A percentile compares a stretch with the other conserved stretches of the same genome.
These are phyloP conservation scores for Ophiognomonia clavigignenti-juglandacearum DNA, from an alignment of 2,329 filamentous ascomycete genomes.

Conservation along the genomic window DNA sequence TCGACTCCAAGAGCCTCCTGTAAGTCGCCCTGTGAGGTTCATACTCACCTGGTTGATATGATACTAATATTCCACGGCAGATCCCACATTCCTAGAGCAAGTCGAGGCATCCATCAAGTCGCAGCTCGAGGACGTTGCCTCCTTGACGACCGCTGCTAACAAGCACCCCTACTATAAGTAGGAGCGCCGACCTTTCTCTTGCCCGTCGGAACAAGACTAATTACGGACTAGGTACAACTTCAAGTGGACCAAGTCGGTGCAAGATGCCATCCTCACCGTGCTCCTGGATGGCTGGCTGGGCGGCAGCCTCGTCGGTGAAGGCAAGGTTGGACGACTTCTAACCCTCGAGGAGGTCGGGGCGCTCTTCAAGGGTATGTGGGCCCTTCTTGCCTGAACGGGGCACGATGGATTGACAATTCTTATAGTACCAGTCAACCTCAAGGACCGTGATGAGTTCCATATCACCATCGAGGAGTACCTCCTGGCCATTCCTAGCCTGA, in stretches of 20 bases:
- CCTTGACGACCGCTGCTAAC: slow-evolving; percentile 69
- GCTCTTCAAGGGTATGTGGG: slow-evolving; percentile 62
- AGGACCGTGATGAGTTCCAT: slow-evolving; percentile 86
- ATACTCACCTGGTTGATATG: not conserved
- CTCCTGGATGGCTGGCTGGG: slow-evolving; percentile 71
- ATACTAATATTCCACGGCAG: slow-evolving; percentile 36
- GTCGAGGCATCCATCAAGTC: slow-evolving; percentile 68
- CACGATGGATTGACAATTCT: not conserved
- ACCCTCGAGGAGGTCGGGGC: slow-evolving; percentile 84
- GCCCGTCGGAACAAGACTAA: slow-evolving; percentile 10
- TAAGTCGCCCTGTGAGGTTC: no score
- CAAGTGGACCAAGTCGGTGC: slow-evolving; percentile 79
- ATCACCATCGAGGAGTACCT: slow-evolving; percentile 97
- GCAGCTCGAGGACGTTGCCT: slow-evolving; percentile 65
- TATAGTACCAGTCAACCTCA: slow-evolving; percentile 83
- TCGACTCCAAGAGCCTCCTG: slow-evolving; percentile 67
- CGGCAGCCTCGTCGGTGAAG: slow-evolving; percentile 54
- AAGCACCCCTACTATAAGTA: slow-evolving; percentile 96
- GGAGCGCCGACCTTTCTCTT: slow-evolving; percentile 12
- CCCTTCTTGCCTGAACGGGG: not conserved
- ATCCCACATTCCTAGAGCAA: slow-evolving; percentile 62
- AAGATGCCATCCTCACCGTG: slow-evolving; percentile 64
- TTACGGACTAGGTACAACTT: slow-evolving; percentile 60
- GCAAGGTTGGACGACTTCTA: slow-evolving; percentile 61
- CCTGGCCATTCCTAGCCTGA: slow-evolving; percentile 76